Conservation (phyloP, 2,329 filamentous ascomycete species). For the Clathrospora elynae region DNA sequence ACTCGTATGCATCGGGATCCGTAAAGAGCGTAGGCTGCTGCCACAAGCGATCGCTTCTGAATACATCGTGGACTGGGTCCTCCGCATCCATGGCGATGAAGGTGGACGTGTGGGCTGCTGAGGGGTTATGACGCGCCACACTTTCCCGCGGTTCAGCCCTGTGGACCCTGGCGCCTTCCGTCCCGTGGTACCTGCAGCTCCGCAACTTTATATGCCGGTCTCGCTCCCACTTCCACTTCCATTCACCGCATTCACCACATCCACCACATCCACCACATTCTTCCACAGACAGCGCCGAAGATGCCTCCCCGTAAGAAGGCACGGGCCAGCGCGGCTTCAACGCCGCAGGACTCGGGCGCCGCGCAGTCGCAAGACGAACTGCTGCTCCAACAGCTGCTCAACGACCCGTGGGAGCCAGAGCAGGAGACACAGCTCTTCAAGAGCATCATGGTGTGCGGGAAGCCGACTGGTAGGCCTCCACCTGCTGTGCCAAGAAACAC, state of each 20-base stretch:
- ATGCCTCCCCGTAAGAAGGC: constrained; percentile 76
- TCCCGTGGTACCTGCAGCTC: constrained; percentile 20
- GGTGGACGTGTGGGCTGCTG: constrained; percentile 7
- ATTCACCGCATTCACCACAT: constrained; percentile 2
- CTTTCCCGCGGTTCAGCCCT: constrained; percentile 34
- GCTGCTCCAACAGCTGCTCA: too few species aligned
- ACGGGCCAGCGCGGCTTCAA: constrained; percentile 62
- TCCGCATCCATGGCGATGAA: constrained; percentile 42
- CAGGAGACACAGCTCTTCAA: constrained; percentile 93
- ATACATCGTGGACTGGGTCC: constrained; percentile 60
- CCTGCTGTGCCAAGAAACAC: neutral
- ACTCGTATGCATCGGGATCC: constrained; percentile 26
- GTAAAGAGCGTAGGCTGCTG: constrained; percentile 57
- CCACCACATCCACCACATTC: constrained; percentile 2
- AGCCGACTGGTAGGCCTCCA: constrained; percentile 72
- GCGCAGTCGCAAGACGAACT: constrained; percentile 62
- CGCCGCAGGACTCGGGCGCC: constrained; percentile 49
- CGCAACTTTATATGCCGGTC: constrained; percentile 8
- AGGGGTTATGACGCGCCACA: constrained; percentile 42
- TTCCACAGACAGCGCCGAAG: too few species aligned
- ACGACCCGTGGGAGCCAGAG: constrained; percentile 91
- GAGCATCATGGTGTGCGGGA: constrained; percentile 89
- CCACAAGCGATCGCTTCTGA: constrained; percentile 68
- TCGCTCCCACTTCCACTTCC: constrained; percentile 3
- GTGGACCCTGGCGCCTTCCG: constrained; percentile 25